A percentile compares a stretch with the other conserved stretches of the same genome.
Evolutionary conservation across 768 basidiomycete species (phyloP).

Genomic region (Pulveroboletus sp.): DNA sequence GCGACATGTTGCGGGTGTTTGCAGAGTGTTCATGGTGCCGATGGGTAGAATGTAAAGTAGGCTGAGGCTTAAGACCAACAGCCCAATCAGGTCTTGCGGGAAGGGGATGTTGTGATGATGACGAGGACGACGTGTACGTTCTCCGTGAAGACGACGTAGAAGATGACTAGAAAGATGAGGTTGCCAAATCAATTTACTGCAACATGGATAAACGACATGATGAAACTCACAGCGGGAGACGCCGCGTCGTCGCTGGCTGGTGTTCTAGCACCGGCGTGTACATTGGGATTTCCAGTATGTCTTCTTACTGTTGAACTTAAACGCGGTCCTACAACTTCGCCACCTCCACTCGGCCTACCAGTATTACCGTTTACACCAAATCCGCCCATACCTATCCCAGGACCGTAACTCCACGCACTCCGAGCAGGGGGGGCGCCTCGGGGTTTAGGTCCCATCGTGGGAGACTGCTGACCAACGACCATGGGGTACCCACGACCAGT

Average conservation of each 20-base stretch:
- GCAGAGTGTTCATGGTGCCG: constrained; percentile 53
- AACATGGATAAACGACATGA: not conserved
- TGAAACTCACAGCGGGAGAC: constrained; percentile 63
- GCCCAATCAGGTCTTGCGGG: constrained; percentile 89
- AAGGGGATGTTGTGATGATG: constrained; percentile 77
- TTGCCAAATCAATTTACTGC: constrained; percentile 7
- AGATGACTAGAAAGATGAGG: constrained; percentile 54
- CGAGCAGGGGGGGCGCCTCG: constrained; percentile 42
- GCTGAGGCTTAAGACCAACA: constrained; percentile 76
- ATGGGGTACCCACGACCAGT: constrained; percentile 27
- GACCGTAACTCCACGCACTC: constrained; percentile 69
- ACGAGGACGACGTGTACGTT: constrained; percentile 71
- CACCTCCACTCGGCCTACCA: constrained; percentile 26
- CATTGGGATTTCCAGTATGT: constrained; percentile 46
- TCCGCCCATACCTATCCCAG: constrained; percentile 54
- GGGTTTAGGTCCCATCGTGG: constrained; percentile 23
- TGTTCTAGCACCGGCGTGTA: constrained; percentile 55
- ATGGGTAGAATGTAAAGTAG: constrained; percentile 54
- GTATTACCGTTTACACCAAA: constrained; percentile 30
- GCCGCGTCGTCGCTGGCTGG: constrained; percentile 72
- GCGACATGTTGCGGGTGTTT: constrained; percentile 39
- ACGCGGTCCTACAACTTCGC: constrained; percentile 63
- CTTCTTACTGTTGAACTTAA: constrained; percentile 52
- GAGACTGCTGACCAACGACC: constrained; percentile 29
- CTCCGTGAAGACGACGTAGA: constrained; percentile 77